Base-by-base conservation (phyloP, 2,329 filamentous ascomycete genomes). In the Monosporascus sp. region DNA sequence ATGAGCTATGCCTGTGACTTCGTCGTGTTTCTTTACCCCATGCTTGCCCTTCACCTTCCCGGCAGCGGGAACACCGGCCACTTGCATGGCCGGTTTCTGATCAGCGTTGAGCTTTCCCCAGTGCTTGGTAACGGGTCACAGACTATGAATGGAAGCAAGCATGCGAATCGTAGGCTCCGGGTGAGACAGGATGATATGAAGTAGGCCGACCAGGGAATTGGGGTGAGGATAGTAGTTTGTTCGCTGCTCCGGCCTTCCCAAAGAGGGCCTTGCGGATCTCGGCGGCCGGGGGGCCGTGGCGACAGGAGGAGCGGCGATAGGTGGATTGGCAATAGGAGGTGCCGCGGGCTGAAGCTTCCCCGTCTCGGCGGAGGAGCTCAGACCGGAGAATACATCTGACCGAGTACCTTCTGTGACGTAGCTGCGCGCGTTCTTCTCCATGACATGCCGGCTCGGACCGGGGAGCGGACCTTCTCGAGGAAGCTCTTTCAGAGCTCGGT, bases 171-270 rank as follows among this genome's bases (percentile, higher is more conserved):
- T 82, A 48, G 81, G 70, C 67, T 85, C 79, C 56, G 85, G 78
- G 72, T 96, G 87, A 54, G 87, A 89, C 63, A 91, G 88, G 63
- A 95, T 81, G 66, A 97, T 86, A 74, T 97, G 91, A 62, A 97
- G 83, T 58, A 97, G 87, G 65, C 89, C 85, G 52, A 92, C 81
- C 54, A 97, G 84, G 17, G 91, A 90, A 65, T 91, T 84, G 40
- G 93, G 88, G 63, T 91, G 84, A 65, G 85, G 86, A 78, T 96
- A 97, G 79, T 90, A 97, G 74, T 89, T 89, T 74, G 95, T 95
- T 74, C 96, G 92, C 56, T 97, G 84, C 65, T 91, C 86, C 55
- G 88, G 2, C 4, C 11, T 14, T 5, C 31, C 31, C 31, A 5
- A 31, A 31, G 28, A 31, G 8, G 28, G 28, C 28, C 1, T 28